A percentile compares a stretch with the other conserved stretches of the same genome.
These are phyloP conservation scores for Petunia secreta DNA, from an alignment of 257 asterid species.

Conservation along the genomic window DNA sequence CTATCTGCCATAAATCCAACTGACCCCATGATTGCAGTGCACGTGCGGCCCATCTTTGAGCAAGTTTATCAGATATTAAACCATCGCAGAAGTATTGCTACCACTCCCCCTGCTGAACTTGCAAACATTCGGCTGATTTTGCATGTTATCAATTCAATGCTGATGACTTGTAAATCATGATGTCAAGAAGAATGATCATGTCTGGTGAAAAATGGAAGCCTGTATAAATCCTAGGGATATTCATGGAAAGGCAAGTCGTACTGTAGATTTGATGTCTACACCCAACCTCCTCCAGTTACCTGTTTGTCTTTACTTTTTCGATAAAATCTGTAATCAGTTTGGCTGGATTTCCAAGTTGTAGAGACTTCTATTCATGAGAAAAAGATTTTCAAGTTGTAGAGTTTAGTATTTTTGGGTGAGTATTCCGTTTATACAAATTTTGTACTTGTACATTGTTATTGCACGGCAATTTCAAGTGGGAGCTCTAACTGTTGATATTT, in stretches of 20 bases:
- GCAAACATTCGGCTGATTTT: constrained; percentile 73
- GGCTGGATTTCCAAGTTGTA: background rate
- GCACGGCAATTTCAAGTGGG: background rate
- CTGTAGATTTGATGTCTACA: constrained; percentile 28
- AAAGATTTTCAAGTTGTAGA: constrained; percentile 13
- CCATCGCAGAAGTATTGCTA: constrained; percentile 73
- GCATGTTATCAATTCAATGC: constrained; percentile 92
- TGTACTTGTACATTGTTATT: constrained; percentile 18
- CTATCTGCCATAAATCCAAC: constrained; percentile 73
- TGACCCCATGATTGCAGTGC: constrained; percentile 73
- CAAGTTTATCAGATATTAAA: constrained; percentile 86
- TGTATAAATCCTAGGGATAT: constrained; percentile 42
- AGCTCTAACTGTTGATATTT: background rate
- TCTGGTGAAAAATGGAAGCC: constrained; percentile 9
- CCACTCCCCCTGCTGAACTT: constrained; percentile 48
- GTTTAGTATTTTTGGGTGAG: background rate
- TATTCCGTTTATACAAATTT: background rate
- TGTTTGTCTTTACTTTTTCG: background rate
- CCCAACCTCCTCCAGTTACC: constrained; percentile 2
- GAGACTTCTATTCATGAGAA: background rate
- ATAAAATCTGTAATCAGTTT: constrained; percentile 6
- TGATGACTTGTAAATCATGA: constrained; percentile 69
- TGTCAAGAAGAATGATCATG: background rate
- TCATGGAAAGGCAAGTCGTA: constrained; percentile 25
- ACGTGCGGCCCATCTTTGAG: constrained; percentile 89